Evolutionary conservation across 2,329 filamentous ascomycete genomes (phyloP), one percentile per base, ranked within the genome.

Genomic region (Arthrobotrys iridis): DNA sequence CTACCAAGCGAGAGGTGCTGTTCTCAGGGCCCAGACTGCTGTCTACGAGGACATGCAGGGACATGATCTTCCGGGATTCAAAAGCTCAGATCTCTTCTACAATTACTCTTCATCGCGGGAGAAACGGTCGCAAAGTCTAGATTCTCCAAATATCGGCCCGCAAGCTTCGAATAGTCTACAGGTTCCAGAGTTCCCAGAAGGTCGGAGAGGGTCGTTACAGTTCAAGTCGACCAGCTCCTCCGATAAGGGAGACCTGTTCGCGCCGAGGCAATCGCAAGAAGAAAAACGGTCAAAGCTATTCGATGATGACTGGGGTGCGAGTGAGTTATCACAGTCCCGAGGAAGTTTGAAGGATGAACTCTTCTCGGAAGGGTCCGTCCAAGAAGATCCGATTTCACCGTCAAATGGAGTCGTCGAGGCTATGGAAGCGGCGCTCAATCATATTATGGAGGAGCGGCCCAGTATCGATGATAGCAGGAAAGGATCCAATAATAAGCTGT

Each of bases 11-110:
- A 87, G 95, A 37, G 89, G 90, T 35, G 91, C 93, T 33, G 90
- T 99, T 22, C 82, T 99, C 40, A 88, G 87, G 76, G 90, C 92
- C 0, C 95, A 99, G 81, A 94, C 92, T 15, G 86, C 88, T 1
- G 91, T 93, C 0, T 86, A 97, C 67, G 91, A 96, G 75, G 89
- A 91, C 79, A 92, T 99, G 88, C 90, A 93, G 79, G 88, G 88
- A 20, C 88, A 87, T 11, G 88, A 96, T 80, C 95, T 95, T 77
- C 89, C 91, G 15, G 88, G 88, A 18, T 99, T 99, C 84, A 96
- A 93, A 80, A 91, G 89, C 78, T 97, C 95, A 0, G 95, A 98
- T 80, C 83, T 99, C 0, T 99, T 93, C 81, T 98, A 95, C 85
- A 99, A 99, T 81, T 97, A 93, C 81, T 85, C 99, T 0, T 93